Conservation (phyloP, 306 rosid species). For the Quercus robur region DNA sequence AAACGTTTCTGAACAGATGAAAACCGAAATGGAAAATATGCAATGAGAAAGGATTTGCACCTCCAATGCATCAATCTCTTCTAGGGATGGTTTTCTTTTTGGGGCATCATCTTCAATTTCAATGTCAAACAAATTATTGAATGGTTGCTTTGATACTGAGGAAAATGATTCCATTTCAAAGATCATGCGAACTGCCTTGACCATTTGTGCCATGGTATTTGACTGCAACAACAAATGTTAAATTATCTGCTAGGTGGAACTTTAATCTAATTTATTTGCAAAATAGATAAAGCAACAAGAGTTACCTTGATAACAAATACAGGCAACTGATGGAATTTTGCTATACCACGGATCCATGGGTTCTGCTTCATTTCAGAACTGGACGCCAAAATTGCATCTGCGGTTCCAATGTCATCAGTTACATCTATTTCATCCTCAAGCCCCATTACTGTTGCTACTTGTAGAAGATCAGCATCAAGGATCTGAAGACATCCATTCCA, state of each 20-base stretch:
- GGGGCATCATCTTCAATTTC: conserved; percentile 90
- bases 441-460: conserved; percentile 93
- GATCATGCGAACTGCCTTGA: conserved; percentile 91
- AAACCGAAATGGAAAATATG: background rate
- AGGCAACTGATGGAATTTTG: conserved; percentile 89
- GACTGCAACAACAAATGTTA: conserved; percentile 54
- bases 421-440: conserved; percentile 73
- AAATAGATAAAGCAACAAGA: background rate
- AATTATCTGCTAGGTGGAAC: conserved; percentile 17
- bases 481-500: conserved; percentile 44
- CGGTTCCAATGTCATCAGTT: conserved; percentile 78
- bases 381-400: conserved; percentile 83
- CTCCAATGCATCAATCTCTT: conserved; percentile 98
- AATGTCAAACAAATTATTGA: conserved; percentile 49
- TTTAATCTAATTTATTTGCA: conserved; percentile 4
- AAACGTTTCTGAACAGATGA: background rate
- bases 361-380: conserved; percentile 75
- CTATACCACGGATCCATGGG: conserved; percentile 84
- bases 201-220: conserved; percentile 94
- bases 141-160: conserved; percentile 39
- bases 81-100: conserved; percentile 72
- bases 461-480: conserved; percentile 83
- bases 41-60: conserved; percentile 39
- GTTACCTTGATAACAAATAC: conserved; percentile 85
- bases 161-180: conserved; percentile 67